Conservation (phyloP, 2,329 filamentous ascomycete genomes). For the Alternaria ventricosa region DNA sequence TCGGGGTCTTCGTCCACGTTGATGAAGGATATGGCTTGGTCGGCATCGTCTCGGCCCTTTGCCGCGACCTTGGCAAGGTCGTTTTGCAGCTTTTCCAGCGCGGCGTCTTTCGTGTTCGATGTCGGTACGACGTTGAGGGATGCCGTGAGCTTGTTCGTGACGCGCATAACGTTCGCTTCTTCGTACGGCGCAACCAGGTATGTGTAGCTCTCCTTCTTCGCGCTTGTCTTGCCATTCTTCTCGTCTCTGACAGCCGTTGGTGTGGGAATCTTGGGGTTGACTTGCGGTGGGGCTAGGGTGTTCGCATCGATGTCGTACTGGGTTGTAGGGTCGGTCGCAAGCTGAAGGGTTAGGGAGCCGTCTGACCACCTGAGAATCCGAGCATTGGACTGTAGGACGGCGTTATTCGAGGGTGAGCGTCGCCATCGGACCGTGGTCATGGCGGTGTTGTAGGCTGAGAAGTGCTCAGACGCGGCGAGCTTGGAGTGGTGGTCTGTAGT, state of each 20-base stretch:
- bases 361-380: conserved; percentile 80
- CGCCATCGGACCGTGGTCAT: conserved; percentile 74
- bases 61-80: conserved; percentile 69
- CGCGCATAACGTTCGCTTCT: conserved; percentile 70
- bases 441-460: conserved; percentile 68
- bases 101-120: conserved; percentile 72
- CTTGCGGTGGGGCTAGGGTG: conserved; percentile 67
- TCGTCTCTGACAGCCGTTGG: conserved; percentile 47
- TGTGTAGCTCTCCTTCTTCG: conserved; percentile 73
- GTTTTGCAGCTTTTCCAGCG: conserved; percentile 71
- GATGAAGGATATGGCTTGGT: conserved; percentile 68
- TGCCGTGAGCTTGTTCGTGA: conserved; percentile 77
- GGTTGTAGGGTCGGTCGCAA: conserved; percentile 70
- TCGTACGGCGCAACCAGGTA: conserved; percentile 77
- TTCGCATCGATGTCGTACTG: conserved; percentile 79
- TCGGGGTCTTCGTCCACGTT: conserved; percentile 76
- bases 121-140: conserved; percentile 73
- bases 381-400: conserved; percentile 75
- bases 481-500: conserved; percentile 63
- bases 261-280: conserved; percentile 57
- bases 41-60: conserved; percentile 53
- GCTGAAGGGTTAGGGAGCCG: conserved; percentile 75
- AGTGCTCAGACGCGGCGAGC: conserved; percentile 54
- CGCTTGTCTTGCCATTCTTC: conserved; percentile 20
- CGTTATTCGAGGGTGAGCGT: conserved; percentile 68